Percentiles rank a stretch among this genome's conserved stretches.
phyloP scores from a whole-genome alignment of 1,139 yeast genomes.

The Kluyveromyces marxianus region DNA sequence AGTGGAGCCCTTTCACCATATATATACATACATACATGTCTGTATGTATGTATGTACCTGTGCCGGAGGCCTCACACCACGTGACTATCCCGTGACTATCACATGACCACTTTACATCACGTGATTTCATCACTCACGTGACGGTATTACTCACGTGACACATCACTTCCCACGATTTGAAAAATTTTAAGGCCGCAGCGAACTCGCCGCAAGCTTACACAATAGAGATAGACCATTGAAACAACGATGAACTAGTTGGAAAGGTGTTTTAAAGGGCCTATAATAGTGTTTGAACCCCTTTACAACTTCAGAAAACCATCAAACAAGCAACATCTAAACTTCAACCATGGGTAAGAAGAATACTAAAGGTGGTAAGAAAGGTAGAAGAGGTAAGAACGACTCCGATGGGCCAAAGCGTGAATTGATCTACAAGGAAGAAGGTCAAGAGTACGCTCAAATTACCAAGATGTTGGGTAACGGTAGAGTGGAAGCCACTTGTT shows the following conservation, averaged over 20 bases:
- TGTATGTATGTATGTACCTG: too few species aligned
- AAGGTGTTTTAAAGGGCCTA: neutral
- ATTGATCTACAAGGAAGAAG: constrained; percentile 84
- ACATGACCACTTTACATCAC: neutral
- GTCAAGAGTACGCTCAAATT: constrained; percentile 98
- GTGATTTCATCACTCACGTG: neutral
- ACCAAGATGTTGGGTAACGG: constrained; percentile 98
- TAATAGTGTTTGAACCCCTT: neutral
- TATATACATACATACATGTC: too few species aligned
- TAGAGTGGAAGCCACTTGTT: constrained; percentile 89
- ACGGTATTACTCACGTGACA: too few species aligned
- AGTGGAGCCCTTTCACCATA: too few species aligned
- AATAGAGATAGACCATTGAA: neutral
- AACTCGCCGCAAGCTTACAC: neutral
- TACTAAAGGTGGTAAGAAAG: constrained; percentile 50
- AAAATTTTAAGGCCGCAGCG: neutral
- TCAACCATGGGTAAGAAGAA: constrained; percentile 31
- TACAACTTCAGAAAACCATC: neutral
- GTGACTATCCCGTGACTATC: neutral
- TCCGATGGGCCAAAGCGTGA: constrained; percentile 91
- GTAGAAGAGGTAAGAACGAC: constrained; percentile 99
- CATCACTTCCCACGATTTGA: neutral
- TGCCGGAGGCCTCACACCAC: too few species aligned
- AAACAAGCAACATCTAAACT: neutral
- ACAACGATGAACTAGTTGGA: neutral